Evolutionary conservation across 164 flowering plant genomes (phyloP).

Genomic region (Piper betle): DNA sequence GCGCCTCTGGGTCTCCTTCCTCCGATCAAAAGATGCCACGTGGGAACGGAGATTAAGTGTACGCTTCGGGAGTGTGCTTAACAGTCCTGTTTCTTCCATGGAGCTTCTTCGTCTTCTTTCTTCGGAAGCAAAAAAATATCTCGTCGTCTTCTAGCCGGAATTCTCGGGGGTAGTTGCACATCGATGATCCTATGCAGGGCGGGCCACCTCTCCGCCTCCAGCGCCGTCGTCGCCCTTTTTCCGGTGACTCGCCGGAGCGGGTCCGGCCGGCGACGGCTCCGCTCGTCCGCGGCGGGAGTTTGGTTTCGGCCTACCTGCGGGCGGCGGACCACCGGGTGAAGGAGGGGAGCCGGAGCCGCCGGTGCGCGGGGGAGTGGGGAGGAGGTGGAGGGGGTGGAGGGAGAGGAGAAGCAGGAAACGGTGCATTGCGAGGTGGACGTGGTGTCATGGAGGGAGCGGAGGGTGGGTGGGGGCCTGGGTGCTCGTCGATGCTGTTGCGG

Average conservation of each 20-base stretch:
- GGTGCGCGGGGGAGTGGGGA: background rate
- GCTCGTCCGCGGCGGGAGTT: background rate
- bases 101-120: too few species aligned
- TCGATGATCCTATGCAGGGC: constrained; percentile 15
- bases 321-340: background rate
- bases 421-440: constrained; percentile 79
- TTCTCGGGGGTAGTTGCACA: background rate
- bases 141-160: background rate
- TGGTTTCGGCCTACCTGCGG: constrained; percentile 6
- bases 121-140: too few species aligned
- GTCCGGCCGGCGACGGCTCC: background rate
- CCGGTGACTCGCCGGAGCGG: background rate
- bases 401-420: constrained; percentile 17
- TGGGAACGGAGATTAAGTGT: too few species aligned
- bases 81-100: too few species aligned
- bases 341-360: constrained; percentile 2
- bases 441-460: constrained; percentile 88
- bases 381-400: constrained; percentile 15
- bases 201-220: constrained; percentile 4
- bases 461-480: constrained; percentile 53
- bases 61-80: too few species aligned
- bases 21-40: too few species aligned
- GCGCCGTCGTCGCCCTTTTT: constrained; percentile 3
- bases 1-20: too few species aligned
- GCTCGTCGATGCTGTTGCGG: constrained; percentile 45